Conservation (phyloP, 805 yeast genomes). For the Candida easanensis region DNA sequence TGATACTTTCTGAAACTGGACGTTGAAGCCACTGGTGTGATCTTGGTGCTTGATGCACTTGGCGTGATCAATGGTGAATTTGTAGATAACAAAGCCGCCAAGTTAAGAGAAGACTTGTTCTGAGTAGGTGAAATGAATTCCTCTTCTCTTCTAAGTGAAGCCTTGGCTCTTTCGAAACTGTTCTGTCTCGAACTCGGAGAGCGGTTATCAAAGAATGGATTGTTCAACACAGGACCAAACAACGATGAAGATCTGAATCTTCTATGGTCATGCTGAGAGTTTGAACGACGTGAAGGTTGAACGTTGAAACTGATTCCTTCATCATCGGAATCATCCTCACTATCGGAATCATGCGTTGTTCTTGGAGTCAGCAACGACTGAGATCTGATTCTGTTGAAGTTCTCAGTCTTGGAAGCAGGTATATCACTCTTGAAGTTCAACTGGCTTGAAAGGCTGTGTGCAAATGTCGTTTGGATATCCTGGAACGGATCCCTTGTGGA, state of each 20-base stretch:
- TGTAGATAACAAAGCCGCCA: constrained; percentile 1
- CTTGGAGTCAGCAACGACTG: constrained; percentile 21
- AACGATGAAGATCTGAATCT: constrained; percentile 27
- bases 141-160: constrained; percentile 13
- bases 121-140: constrained; percentile 12
- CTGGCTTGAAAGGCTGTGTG: constrained; percentile 9
- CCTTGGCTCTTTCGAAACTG: constrained; percentile 16
- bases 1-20: constrained; percentile 13
- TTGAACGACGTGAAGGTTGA: constrained; percentile 13
- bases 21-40: constrained; percentile 8
- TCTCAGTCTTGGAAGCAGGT: constrained; percentile 15
- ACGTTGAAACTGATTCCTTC: constrained; percentile 29
- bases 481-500: constrained; percentile 24
- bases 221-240: constrained; percentile 25
- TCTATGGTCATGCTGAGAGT: constrained; percentile 10
- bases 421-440: constrained; percentile 21
- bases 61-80: constrained; percentile 10
- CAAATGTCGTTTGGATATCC: constrained; percentile 25
- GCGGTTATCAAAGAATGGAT: constrained; percentile 21
- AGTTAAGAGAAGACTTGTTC: neutral
- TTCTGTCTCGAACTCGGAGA: constrained; percentile 7
- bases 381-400: constrained; percentile 21
- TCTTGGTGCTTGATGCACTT: neutral
- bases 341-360: constrained; percentile 15
- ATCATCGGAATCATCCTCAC: constrained; percentile 23